These are phyloP conservation scores for Stentor coeruleus DNA, from an alignment of 73 alveolate species.

Conservation along the genomic window DNA sequence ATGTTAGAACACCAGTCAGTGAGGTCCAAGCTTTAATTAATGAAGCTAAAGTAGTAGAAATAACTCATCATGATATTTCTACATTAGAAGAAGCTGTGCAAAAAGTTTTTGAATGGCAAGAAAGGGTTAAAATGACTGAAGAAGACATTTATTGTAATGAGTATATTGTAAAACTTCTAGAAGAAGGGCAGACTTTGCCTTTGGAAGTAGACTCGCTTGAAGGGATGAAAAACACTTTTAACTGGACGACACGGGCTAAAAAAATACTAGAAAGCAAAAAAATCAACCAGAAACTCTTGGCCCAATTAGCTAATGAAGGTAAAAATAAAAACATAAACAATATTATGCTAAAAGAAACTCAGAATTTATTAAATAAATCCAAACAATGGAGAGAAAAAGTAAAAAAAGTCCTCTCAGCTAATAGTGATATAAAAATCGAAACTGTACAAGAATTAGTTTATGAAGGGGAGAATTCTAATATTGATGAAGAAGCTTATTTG, in stretches of 20 bases:
- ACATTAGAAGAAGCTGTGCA: background rate
- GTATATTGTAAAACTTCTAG: background rate
- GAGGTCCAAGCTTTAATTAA: background rate
- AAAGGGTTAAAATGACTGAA: slow-evolving; percentile 22
- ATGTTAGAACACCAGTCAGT: background rate
- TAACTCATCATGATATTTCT: slow-evolving; percentile 6
- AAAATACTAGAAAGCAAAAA: background rate
- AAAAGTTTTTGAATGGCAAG: slow-evolving; percentile 13
- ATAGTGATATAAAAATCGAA: background rate
- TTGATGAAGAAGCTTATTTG: background rate
- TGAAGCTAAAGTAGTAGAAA: background rate
- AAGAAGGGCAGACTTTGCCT: slow-evolving; percentile 26
- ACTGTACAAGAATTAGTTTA: background rate
- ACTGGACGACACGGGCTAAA: slow-evolving; percentile 16
- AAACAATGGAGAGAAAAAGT: slow-evolving; percentile 20
- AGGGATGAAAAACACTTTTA: background rate
- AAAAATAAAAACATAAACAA: slow-evolving; percentile 14
- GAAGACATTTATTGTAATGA: slow-evolving; percentile 1
- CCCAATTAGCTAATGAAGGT: slow-evolving; percentile 14
- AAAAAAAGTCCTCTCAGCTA: background rate
- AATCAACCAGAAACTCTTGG: background rate
- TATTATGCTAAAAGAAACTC: background rate
- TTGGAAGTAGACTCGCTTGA: slow-evolving; percentile 1
- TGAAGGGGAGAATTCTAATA: background rate
- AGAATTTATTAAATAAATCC: background rate